These are phyloP conservation scores for Desmodesmus armatus DNA, from an alignment of 139 green algal genomes.

Conservation along the genomic window DNA sequence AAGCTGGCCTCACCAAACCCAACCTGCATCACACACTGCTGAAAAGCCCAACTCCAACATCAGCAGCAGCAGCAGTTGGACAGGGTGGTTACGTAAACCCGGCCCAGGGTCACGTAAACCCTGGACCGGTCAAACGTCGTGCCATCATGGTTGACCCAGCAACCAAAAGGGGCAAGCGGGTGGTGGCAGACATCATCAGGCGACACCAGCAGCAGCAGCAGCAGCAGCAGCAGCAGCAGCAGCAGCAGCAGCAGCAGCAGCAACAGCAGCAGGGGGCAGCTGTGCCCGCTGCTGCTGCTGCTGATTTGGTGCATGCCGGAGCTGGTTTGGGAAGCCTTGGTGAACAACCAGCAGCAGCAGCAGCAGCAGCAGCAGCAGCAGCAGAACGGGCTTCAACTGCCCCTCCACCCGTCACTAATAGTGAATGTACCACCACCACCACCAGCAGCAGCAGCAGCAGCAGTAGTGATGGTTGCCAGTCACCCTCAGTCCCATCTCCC, in stretches of 20 bases:
- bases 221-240: slow-evolving; percentile 9
- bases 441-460: background rate
- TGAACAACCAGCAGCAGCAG: slow-evolving; percentile 15
- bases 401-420: too few species aligned
- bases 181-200: too few species aligned
- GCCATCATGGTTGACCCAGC: background rate
- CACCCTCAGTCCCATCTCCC: background rate
- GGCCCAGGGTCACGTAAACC: too few species aligned
- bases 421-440: too few species aligned
- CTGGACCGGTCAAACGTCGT: background rate
- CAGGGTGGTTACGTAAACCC: too few species aligned
- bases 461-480: background rate
- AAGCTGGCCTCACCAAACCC: background rate
- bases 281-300: too few species aligned
- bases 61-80: too few species aligned
- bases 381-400: background rate
- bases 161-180: background rate
- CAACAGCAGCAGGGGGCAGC: background rate
- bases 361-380: slow-evolving; percentile 1
- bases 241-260: background rate
- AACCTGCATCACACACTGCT: slow-evolving; percentile 39
- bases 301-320: too few species aligned
- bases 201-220: background rate
- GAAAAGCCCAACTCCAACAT: too few species aligned
- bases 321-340: too few species aligned